Conservation (phyloP, 768 basidiomycete genomes). For the Leccinum uliginosum region DNA sequence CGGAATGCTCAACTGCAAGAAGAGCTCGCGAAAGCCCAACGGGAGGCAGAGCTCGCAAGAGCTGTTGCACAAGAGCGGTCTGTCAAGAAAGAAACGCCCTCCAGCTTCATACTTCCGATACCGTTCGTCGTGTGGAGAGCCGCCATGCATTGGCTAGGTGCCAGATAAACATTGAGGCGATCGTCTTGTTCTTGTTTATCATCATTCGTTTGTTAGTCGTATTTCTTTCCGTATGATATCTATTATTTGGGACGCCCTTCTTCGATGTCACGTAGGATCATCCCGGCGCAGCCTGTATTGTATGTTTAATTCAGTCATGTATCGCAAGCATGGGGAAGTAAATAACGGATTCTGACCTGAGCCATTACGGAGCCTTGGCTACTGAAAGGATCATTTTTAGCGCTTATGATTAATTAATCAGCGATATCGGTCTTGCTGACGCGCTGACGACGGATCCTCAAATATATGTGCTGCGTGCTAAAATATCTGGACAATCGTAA, state of each 20-base stretch:
- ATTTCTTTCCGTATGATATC: slow-evolving; percentile 7
- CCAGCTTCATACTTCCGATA: slow-evolving; percentile 29
- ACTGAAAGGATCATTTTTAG: background rate
- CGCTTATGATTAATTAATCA: background rate
- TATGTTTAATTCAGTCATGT: background rate
- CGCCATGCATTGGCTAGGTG: slow-evolving; percentile 32
- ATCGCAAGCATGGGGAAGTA: background rate
- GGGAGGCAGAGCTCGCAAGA: slow-evolving; percentile 23
- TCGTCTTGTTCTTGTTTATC: background rate
- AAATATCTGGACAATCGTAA: background rate
- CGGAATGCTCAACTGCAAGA: slow-evolving; percentile 28
- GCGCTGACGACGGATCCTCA: background rate
- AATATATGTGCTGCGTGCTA: background rate
- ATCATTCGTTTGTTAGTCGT: background rate
- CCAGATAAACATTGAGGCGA: slow-evolving; percentile 12
- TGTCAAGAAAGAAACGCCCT: slow-evolving; percentile 27
- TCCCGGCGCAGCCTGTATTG: background rate
- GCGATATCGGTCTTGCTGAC: background rate
- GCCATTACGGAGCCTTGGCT: background rate
- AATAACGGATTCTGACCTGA: background rate
- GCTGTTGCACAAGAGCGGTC: slow-evolving; percentile 22
- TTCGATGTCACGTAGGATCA: background rate
- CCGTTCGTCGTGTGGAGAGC: slow-evolving; percentile 33
- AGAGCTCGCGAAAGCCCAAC: slow-evolving; percentile 27
- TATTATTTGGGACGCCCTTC: slow-evolving; percentile 11